Evolutionary conservation across 352 stramenopile species (phyloP), one percentile per base, ranked within the genome.

Genomic region (Thraustochytrium striatum): DNA sequence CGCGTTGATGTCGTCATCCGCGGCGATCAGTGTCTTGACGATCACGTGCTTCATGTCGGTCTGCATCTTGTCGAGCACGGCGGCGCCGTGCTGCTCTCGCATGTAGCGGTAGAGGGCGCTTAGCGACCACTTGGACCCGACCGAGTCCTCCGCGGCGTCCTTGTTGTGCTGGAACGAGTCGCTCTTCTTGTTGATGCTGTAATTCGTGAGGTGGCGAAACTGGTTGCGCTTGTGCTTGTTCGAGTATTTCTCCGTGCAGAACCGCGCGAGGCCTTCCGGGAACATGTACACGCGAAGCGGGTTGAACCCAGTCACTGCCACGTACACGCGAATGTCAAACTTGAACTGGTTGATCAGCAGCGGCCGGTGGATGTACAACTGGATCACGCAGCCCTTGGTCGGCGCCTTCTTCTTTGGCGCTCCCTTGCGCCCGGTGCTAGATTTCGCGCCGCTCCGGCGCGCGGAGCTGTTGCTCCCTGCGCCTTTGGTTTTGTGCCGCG

Each of bases 251-350:
- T 87, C 85, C 2, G 90, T 94, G 61, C 89, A 94, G 85, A 96
- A 94, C 43, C 91, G 88, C 38, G 93, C 91, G 52, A 96, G 83
- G 2, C 91, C 91, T 70, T 96, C 91, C 44, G 93, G 87, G 82
- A 94, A 96, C 44, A 96, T 79, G 82, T 94, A 96, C 5, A 94
- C 88, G 5, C 89, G 88, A 69, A 96, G 84, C 2, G 91, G 91
- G 33, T 87, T 81, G 69, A 86, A 91, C 19, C 85, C 91, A 7
- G 89, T 89, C 16, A 95, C 84, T 5, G 96, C 84, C 33, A 96
- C 88, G 85, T 97, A 97, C 72, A 97, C 90, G 19, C 92, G 89
- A 28, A 97, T 83, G 70, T 97, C 92, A 84, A 97, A 97, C 84
- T 97, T 97, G 72, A 94, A 94, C 43, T 90, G 91, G 38, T 85